Percentiles rank a stretch among this genome's conserved stretches.
phyloP scores from a whole-genome alignment of 768 basidiomycete genomes.

The Tulasnella sp. region DNA sequence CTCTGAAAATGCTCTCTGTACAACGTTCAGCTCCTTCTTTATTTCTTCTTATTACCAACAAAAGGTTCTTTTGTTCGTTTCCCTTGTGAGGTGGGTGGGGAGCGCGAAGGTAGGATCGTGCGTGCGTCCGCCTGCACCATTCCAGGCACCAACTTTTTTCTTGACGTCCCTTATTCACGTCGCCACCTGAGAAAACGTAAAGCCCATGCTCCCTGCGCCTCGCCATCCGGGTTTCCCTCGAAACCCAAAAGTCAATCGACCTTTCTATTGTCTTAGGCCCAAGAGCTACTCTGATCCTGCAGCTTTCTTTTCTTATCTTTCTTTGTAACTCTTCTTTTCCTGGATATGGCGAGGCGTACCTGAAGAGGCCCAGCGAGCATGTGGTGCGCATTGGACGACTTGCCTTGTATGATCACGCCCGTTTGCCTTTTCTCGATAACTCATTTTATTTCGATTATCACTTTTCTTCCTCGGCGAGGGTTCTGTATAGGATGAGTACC shows the following conservation, averaged over 20 bases:
- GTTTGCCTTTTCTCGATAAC: neutral
- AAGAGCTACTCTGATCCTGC: neutral
- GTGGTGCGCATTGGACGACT: neutral
- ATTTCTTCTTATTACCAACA: neutral
- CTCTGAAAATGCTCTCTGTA: neutral
- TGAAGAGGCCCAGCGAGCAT: slow-evolving; percentile 5
- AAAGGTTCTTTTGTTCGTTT: neutral
- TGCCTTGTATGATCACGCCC: neutral
- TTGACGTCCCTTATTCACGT: neutral
- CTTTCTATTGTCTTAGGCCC: neutral
- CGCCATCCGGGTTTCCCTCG: neutral
- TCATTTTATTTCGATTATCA: too few species aligned
- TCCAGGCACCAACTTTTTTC: neutral
- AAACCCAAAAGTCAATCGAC: neutral
- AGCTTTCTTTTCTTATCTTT: neutral
- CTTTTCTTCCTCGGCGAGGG: too few species aligned
- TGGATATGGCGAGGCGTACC: neutral
- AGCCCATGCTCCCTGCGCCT: neutral
- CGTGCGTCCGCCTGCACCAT: neutral
- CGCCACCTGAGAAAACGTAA: neutral
- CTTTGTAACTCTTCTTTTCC: neutral
- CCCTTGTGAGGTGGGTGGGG: neutral
- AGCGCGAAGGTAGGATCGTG: neutral
- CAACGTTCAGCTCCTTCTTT: neutral
- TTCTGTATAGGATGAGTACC: too few species aligned